phyloP scores from a whole-genome alignment of 2,329 filamentous ascomycete genomes.

The Stenocarpella maydis region DNA sequence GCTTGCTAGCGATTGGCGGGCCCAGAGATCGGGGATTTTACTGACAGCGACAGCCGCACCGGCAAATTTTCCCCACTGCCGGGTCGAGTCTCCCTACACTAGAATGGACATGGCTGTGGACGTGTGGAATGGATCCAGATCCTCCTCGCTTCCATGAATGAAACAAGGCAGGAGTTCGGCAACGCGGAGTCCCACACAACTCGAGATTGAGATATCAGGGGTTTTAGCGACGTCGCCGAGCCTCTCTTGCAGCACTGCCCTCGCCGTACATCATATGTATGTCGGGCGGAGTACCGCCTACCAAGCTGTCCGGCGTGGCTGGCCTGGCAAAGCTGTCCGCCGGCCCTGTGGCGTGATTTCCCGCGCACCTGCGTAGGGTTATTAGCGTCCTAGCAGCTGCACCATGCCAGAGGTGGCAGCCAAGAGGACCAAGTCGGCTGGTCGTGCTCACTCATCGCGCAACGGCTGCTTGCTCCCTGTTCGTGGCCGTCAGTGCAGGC shows the following conservation, averaged over 20 bases:
- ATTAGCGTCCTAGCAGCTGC: constrained; percentile 9
- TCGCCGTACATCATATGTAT: neutral
- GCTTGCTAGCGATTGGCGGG: constrained; percentile 35
- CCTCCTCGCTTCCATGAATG: constrained; percentile 31
- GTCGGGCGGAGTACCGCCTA: neutral
- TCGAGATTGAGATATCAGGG: constrained; percentile 27
- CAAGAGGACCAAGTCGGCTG: neutral
- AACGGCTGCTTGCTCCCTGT: constrained; percentile 28
- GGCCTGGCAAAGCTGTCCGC: neutral
- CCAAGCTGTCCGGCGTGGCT: constrained; percentile 10
- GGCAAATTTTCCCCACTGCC: constrained; percentile 32
- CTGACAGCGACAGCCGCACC: constrained; percentile 33
- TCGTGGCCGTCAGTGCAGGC: constrained; percentile 10
- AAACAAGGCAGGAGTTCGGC: constrained; percentile 31
- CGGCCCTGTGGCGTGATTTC: neutral
- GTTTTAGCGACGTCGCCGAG: constrained; percentile 10
- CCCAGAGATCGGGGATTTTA: constrained; percentile 34
- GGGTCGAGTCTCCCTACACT: constrained; percentile 29
- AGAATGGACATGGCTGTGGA: constrained; percentile 32
- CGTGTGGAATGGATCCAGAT: constrained; percentile 34
- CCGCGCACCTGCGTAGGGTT: neutral
- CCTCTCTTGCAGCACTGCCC: constrained; percentile 15
- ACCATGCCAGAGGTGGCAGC: constrained; percentile 11
- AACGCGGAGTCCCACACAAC: constrained; percentile 26
- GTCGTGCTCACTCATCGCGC: constrained; percentile 2